Evolutionary conservation across 1,139 yeast species (phyloP).

Genomic region (Candida sp.): DNA sequence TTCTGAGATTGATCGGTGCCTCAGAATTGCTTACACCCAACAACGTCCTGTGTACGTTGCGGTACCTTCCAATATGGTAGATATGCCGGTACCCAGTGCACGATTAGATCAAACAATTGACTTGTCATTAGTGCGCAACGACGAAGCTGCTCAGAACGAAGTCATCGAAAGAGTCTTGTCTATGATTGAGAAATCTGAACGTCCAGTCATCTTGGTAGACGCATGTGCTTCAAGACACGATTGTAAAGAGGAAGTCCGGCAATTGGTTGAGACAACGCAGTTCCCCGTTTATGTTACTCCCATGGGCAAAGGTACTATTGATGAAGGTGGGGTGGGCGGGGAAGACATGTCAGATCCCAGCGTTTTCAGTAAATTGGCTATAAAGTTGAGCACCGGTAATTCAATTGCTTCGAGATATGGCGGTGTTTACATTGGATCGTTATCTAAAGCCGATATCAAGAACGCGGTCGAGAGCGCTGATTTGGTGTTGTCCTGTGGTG

Average conservation of each 20-base stretch:
- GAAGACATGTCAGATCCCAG: constrained; percentile 29
- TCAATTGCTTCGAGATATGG: constrained; percentile 69
- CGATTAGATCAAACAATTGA: constrained; percentile 68
- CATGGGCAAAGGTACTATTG: constrained; percentile 86
- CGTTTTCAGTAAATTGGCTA: constrained; percentile 27
- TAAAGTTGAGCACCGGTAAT: constrained; percentile 25
- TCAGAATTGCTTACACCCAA: constrained; percentile 69
- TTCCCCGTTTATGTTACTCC: constrained; percentile 90
- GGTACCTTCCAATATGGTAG: constrained; percentile 82
- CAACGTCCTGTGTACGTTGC: constrained; percentile 89
- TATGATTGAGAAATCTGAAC: constrained; percentile 58
- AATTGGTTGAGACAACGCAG: constrained; percentile 69
- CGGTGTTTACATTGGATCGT: constrained; percentile 86
- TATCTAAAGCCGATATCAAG: constrained; percentile 77
- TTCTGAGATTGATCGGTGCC: constrained; percentile 70
- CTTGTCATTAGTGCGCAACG: constrained; percentile 63
- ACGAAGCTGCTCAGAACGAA: constrained; percentile 72
- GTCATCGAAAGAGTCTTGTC: constrained; percentile 61
- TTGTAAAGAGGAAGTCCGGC: constrained; percentile 62
- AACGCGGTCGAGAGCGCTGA: constrained; percentile 80
- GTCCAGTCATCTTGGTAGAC: constrained; percentile 81
- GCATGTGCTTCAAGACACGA: constrained; percentile 87
- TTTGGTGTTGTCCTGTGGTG: constrained; percentile 79
- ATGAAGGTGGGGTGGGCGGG: constrained; percentile 55
- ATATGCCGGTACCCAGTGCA: constrained; percentile 58